phyloP scores from a whole-genome alignment of 148 eudicot genomes.

The Rhododendron vialii region DNA sequence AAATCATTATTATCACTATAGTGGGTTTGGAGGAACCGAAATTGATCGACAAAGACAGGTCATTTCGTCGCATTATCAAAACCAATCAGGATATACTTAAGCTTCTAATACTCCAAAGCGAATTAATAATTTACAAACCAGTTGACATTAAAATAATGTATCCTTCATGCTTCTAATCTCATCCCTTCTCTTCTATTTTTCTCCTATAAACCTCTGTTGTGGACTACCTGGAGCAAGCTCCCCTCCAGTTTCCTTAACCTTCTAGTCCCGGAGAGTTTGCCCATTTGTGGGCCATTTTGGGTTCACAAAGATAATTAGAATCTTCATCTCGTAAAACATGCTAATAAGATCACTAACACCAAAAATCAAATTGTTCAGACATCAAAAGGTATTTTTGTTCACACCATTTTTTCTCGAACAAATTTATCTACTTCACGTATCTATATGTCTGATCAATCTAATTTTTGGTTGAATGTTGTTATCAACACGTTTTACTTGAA shows the following conservation, averaged over 20 bases:
- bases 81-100: neutral
- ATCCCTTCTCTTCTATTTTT: neutral
- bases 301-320: neutral
- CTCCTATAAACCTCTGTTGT: neutral
- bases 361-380: neutral
- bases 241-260: neutral
- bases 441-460: neutral
- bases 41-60: neutral
- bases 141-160: neutral
- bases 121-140: neutral
- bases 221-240: neutral
- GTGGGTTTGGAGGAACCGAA: neutral
- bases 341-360: neutral
- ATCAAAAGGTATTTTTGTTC: neutral
- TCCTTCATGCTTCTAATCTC: neutral
- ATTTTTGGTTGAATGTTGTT: neutral
- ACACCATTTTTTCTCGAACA: neutral
- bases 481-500: neutral
- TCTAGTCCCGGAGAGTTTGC: neutral
- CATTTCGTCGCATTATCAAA: neutral
- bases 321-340: neutral
- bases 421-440: neutral
- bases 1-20: neutral
- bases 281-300: neutral
- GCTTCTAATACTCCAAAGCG: neutral